These are phyloP conservation scores for Phytophthora vignae DNA, from an alignment of 352 stramenopile species.

Conservation along the genomic window DNA sequence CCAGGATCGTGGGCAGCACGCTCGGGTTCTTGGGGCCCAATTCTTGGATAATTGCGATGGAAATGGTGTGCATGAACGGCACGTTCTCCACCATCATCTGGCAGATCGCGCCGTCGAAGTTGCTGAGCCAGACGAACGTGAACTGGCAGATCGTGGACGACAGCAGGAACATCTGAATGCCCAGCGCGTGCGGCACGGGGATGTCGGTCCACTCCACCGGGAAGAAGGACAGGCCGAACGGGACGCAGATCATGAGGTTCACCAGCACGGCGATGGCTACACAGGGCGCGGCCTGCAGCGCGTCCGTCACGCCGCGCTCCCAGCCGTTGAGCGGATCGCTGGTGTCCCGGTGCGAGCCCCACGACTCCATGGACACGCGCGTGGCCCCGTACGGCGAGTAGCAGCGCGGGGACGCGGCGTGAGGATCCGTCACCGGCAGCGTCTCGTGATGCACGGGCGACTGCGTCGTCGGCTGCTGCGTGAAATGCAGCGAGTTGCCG, in stretches of 20 bases:
- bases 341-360: conserved; percentile 19
- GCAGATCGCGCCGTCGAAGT: conserved; percentile 76
- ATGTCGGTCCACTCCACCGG: conserved; percentile 81
- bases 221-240: conserved; percentile 89
- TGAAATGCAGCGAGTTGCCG: conserved; percentile 60
- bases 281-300: conserved; percentile 53
- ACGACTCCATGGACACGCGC: conserved; percentile 22
- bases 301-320: conserved; percentile 37
- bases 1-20: conserved; percentile 91
- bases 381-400: conserved; percentile 32
- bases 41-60: conserved; percentile 85
- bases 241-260: conserved; percentile 90
- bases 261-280: conserved; percentile 79
- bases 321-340: conserved; percentile 34
- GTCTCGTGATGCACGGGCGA: conserved; percentile 23
- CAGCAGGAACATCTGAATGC: conserved; percentile 87
- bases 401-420: conserved; percentile 28
- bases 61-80: conserved; percentile 94
- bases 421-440: conserved; percentile 25
- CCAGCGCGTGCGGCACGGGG: conserved; percentile 75
- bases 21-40: conserved; percentile 76
- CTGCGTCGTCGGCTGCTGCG: conserved; percentile 14
- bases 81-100: conserved; percentile 98
- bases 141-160: conserved; percentile 86
- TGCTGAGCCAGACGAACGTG: conserved; percentile 78